A percentile compares a stretch with the other conserved stretches of the same genome.
phyloP scores from a whole-genome alignment of 2,329 filamentous ascomycete species.

The Cytospora chrysosperma region DNA sequence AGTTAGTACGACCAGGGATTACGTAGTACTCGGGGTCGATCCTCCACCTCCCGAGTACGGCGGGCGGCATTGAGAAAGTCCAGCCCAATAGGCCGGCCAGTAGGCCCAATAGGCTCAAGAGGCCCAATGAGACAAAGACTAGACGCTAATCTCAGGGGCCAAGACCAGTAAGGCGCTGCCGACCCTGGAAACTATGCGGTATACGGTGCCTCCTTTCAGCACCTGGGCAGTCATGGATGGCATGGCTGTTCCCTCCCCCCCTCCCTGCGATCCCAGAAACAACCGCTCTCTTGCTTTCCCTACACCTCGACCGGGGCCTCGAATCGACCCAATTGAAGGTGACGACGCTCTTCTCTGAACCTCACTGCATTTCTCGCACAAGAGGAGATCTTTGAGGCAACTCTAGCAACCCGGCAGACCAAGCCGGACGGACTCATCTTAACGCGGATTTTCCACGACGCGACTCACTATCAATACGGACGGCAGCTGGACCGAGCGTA shows the following conservation, averaged over 20 bases:
- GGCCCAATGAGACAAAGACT: slow-evolving; percentile 1
- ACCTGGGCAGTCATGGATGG: too few relatives aligned
- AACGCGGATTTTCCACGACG: slow-evolving; percentile 9
- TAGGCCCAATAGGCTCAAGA: too few relatives aligned
- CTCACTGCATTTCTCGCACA: neutral
- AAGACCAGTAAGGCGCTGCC: neutral
- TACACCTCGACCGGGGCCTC: neutral
- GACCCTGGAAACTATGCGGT: neutral
- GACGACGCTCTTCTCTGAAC: neutral
- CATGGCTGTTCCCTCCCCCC: neutral
- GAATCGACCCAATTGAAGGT: slow-evolving; percentile 9
- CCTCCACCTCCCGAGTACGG: neutral
- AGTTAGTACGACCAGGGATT: slow-evolving; percentile 5
- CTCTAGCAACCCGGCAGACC: neutral
- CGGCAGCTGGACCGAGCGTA: slow-evolving; percentile 10
- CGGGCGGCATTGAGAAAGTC: neutral
- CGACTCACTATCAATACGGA: slow-evolving; percentile 13
- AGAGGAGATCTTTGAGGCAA: neutral
- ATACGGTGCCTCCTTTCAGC: neutral
- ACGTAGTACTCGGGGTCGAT: neutral
- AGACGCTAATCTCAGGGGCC: slow-evolving; percentile 25
- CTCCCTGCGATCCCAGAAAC: slow-evolving; percentile 8
- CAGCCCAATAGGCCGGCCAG: too few relatives aligned
- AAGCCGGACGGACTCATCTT: neutral
- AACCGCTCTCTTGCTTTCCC: slow-evolving; percentile 1